Evolutionary conservation across 2,329 filamentous ascomycete species (phyloP).

Genomic region (Raffaelea arxii): DNA sequence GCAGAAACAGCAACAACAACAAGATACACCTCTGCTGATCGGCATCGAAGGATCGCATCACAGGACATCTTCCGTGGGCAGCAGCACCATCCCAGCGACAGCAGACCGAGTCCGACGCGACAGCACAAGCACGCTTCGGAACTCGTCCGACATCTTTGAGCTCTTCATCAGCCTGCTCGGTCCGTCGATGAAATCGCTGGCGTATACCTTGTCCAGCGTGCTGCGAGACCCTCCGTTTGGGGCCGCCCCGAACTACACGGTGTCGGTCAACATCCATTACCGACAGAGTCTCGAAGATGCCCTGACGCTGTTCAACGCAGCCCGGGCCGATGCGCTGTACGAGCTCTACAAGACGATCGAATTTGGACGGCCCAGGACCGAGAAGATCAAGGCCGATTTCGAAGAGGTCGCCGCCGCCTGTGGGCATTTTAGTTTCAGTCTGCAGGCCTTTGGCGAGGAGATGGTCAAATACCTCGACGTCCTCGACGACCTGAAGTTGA

Average conservation of each 20-base stretch:
- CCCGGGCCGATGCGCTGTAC: constrained; percentile 65
- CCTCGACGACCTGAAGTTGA: constrained; percentile 73
- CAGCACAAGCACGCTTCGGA: constrained; percentile 29
- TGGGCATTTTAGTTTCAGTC: constrained; percentile 87
- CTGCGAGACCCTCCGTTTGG: constrained; percentile 81
- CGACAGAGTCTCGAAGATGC: constrained; percentile 72
- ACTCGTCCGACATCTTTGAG: constrained; percentile 78
- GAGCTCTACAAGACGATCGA: constrained; percentile 75
- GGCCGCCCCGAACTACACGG: constrained; percentile 52
- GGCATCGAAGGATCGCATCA: not conserved
- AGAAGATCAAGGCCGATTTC: constrained; percentile 80
- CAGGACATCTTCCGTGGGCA: not conserved
- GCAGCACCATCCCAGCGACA: too few relatives aligned
- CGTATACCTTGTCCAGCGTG: constrained; percentile 80
- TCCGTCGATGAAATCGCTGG: constrained; percentile 93
- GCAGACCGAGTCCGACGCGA: constrained; percentile 15
- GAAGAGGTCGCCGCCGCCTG: constrained; percentile 98
- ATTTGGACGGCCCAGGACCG: constrained; percentile 55
- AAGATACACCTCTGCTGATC: not conserved
- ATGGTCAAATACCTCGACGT: constrained; percentile 75
- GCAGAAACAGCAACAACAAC: constrained; percentile 22
- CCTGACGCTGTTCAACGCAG: constrained; percentile 65
- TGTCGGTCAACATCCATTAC: constrained; percentile 71
- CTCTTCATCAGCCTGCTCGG: constrained; percentile 83
- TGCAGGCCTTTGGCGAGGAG: constrained; percentile 85